Base-by-base conservation (phyloP, 441 rosid genomes). In the Gossypium aridum region DNA sequence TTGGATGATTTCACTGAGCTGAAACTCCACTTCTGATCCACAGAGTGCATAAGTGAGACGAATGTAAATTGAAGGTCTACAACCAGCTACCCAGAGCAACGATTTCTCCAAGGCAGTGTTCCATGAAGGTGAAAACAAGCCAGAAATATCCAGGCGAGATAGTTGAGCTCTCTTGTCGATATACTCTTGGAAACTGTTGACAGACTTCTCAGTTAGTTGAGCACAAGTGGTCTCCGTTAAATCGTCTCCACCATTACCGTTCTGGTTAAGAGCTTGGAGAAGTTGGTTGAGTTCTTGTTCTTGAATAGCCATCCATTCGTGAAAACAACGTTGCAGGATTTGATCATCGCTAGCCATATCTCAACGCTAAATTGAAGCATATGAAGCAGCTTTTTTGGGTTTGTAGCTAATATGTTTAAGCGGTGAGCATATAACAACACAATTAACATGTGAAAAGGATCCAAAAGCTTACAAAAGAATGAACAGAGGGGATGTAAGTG, bases 11-110 rank as follows among this genome's bases (percentile, higher is more conserved):
- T 67, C 71, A 13, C 13, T 8, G 22, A 47, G 57, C 39, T 67
- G 37, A 13, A 6, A 67, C 20, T 47, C 57, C 7, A 67, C 37
- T 7, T 45, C 20, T 6, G 39, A 67, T 1, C 37, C 57, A 1
- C 39, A 67, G 37, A 47, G 57, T 13, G 71, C 57, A 19, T 67
- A 67, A 45, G 71, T 23, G 57, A 67, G 71, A 6, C 71, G 20
- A 47, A 66, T 66, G 71, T 22, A 66, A 2, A 66, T 45, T 16
- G 56, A 66, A 2, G 71, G 56, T 3, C 71, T 22, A 0, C 71
- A 66, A 45, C 56, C 71, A 3, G 20, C 71, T 2, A 55, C 14
- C 56, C 71, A 66, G 0, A 66, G 71, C 71, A 66, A 20, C 56
- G 71, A 45, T 5, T 66, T 66, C 19, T 66, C 71, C 56, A 66